Evolutionary conservation across 139 green algal species (phyloP).

Genomic region (Closterium sp.): DNA sequence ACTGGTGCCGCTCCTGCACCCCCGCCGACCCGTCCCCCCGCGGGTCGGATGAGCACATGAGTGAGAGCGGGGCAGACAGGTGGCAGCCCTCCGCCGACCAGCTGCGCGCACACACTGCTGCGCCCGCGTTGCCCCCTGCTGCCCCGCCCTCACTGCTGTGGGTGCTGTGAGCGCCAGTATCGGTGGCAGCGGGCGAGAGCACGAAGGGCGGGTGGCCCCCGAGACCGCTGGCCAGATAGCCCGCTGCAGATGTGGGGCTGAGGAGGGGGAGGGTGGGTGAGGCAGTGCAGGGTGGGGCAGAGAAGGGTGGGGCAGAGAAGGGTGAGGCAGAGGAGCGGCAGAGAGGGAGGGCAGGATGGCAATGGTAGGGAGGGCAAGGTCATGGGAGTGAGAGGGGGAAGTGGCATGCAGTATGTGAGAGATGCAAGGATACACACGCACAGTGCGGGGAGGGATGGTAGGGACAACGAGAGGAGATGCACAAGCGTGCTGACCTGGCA

Average conservation of each 20-base stretch:
- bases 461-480: not conserved
- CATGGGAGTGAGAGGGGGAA: too few relatives aligned
- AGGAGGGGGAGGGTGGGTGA: not conserved
- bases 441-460: not conserved
- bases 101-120: not conserved
- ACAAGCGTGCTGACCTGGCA: not conserved
- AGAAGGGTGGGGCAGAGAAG: too few relatives aligned
- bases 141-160: not conserved
- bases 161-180: too few relatives aligned
- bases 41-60: conserved; percentile 11
- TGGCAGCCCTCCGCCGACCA: conserved; percentile 4
- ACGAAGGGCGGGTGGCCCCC: conserved; percentile 1
- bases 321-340: too few relatives aligned
- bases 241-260: not conserved
- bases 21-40: not conserved
- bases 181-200: not conserved
- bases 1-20: not conserved
- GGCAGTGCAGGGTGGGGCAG: not conserved
- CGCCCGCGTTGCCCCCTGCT: not conserved
- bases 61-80: not conserved
- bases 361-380: too few relatives aligned
- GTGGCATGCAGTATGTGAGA: not conserved
- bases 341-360: too few relatives aligned
- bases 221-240: conserved; percentile 2
- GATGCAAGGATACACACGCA: not conserved